A percentile compares a stretch with the other conserved stretches of the same genome.
Conservation (phyloP, 768 basidiomycete species). For the Trametes gibbosa region DNA sequence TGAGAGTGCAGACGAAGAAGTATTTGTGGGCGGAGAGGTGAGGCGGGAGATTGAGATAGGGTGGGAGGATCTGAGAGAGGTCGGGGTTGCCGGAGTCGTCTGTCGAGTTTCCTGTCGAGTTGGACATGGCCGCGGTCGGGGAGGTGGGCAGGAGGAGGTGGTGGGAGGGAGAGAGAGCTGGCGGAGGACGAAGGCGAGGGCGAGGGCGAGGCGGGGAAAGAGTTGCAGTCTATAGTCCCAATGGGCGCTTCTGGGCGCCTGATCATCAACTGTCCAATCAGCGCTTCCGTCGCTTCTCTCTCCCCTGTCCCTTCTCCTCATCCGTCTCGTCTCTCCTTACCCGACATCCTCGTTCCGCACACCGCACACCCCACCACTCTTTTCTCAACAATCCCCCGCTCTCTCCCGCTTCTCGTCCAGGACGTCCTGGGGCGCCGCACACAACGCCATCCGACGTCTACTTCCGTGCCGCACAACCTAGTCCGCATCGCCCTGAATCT, state of each 20-base stretch:
- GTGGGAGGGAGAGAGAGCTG: background rate
- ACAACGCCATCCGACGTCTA: no score
- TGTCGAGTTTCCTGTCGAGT: constrained; percentile 15
- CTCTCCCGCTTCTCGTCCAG: no score
- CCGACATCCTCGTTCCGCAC: background rate
- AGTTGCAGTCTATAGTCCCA: constrained; percentile 3
- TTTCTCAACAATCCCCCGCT: no score
- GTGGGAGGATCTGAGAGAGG: constrained; percentile 43
- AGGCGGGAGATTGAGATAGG: constrained; percentile 69
- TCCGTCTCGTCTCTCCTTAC: background rate
- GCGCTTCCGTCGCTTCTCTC: constrained; percentile 1
- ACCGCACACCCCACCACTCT: no score
- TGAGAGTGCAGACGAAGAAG: constrained; percentile 86
- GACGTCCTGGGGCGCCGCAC: no score
- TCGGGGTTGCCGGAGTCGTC: constrained; percentile 9
- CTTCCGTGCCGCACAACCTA: no score
- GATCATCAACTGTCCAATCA: constrained; percentile 9
- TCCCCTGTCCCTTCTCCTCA: background rate
- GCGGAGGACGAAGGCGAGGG: constrained; percentile 1
- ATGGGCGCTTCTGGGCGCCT: constrained; percentile 5
- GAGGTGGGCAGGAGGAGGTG: background rate
- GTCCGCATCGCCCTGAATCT: no score
- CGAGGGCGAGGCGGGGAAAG: background rate
- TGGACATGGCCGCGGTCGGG: constrained; percentile 20
- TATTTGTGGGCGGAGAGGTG: constrained; percentile 87